Percentiles rank a stretch among this genome's conserved stretches.
phyloP scores from a whole-genome alignment of 306 rosid genomes.

The Quercus gilva region DNA sequence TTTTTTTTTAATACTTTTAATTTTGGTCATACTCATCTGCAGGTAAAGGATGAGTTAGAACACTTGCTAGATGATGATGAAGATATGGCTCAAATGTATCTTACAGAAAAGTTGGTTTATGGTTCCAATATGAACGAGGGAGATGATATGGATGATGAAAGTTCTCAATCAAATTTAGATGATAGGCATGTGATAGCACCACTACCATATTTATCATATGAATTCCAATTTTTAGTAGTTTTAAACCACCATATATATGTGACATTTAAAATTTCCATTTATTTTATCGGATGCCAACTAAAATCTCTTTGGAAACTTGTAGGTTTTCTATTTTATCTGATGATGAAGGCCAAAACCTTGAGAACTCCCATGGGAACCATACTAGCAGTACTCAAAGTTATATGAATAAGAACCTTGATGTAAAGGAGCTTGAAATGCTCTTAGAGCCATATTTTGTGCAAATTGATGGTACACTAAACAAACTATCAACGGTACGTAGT shows the following conservation, averaged over 20 bases:
- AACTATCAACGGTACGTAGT: constrained; percentile 55
- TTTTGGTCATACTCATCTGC: neutral
- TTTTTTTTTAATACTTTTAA: neutral
- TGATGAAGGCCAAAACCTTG: constrained; percentile 3
- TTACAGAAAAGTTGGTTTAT: constrained; percentile 56
- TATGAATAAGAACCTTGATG: constrained; percentile 44
- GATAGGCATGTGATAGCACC: constrained; percentile 36
- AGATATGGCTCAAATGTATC: constrained; percentile 89
- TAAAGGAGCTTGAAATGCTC: constrained; percentile 84
- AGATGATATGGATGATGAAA: constrained; percentile 34
- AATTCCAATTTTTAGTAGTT: too few relatives aligned
- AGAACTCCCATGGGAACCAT: constrained; percentile 28
- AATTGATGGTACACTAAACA: constrained; percentile 66
- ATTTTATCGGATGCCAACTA: constrained; percentile 32
- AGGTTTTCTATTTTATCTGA: constrained; percentile 3
- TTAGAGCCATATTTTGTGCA: constrained; percentile 86
- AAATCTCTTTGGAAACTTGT: constrained; percentile 58
- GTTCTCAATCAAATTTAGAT: constrained; percentile 29
- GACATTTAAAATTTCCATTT: neutral
- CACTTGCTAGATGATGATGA: constrained; percentile 76
- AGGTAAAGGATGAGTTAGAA: constrained; percentile 76
- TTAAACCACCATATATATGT: neutral
- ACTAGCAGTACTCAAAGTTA: constrained; percentile 7
- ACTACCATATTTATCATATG: too few relatives aligned
- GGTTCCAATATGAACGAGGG: constrained; percentile 31